Base-by-base conservation (phyloP, 768 basidiomycete genomes). In the button mushroom (Agaricus bisporus) region DNA sequence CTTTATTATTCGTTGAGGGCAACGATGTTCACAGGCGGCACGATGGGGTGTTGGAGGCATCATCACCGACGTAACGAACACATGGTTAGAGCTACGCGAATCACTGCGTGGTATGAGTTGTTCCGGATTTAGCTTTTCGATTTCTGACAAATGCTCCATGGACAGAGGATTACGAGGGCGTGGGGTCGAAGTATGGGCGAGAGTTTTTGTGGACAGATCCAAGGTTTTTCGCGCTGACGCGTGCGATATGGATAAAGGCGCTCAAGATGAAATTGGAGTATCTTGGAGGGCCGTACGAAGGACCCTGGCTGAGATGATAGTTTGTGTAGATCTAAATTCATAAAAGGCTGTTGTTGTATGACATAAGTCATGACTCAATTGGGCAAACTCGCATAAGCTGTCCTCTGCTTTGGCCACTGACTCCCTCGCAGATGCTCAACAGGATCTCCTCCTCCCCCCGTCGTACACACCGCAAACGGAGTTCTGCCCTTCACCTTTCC, bases 21-120 rank as follows among this genome's bases (percentile, higher is more conserved):
- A 1, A 41, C 47, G 12, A 56, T 49, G 47, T 45, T 54, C 32
- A 47, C 59, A 89, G 87, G 87, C 85, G 44, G 86, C 84, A 25
- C 73, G 86, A 58, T 92, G 91, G 90, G 85, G 77, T 50, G 87
- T 82, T 6, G 78, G 83, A 57, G 90, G 78, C 5, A 87, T 92
- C 57, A 74, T 92, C 50, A 92, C 90, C 14, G 91, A 92, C 60
- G 74, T 80, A 48, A 88, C 88, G 5, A 73, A 74, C 61, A 78
- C 70, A 2, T 88, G 85, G 86, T 68, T 90, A 36, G 78, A 81
- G 41, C 63, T 90, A 57, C 79, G 88, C 25, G 67, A 69, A 9
- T 75, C 75, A n/a, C 63, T 90, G 17, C 70, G 72, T 59, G 68
- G 87, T 88, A 55, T 48, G 52, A 54, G 52, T 54, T 45, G 46